phyloP scores from a whole-genome alignment of 169 alveolate genomes.

The Plasmodium relictum region DNA sequence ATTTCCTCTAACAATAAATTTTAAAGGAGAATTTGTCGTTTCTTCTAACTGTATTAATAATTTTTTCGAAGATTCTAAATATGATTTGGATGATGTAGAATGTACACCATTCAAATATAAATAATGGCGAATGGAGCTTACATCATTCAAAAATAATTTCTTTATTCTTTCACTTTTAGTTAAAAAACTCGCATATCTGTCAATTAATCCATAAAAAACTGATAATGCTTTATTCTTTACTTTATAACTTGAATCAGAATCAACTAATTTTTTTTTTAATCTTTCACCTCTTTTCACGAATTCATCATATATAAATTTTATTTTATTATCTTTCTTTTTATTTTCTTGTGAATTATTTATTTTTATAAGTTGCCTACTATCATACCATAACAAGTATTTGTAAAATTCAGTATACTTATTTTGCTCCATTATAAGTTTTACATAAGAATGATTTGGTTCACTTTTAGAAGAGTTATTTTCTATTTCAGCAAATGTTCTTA shows the following conservation, averaged over 20 bases:
- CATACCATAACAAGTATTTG: slow-evolving; percentile 63
- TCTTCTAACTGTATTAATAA: slow-evolving; percentile 22
- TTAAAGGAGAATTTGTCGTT: slow-evolving; percentile 19
- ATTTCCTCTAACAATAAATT: slow-evolving; percentile 69
- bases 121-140: slow-evolving; percentile 32
- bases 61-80: slow-evolving; percentile 39
- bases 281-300: slow-evolving; percentile 11
- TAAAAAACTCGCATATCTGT: slow-evolving; percentile 23
- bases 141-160: slow-evolving; percentile 23
- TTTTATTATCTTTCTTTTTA: neutral
- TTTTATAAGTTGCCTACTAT: slow-evolving; percentile 34
- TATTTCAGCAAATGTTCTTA: slow-evolving; percentile 52
- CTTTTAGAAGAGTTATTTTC: slow-evolving; percentile 13
- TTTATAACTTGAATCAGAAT: slow-evolving; percentile 24
- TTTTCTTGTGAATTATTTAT: neutral
- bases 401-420: slow-evolving; percentile 39
- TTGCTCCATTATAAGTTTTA: slow-evolving; percentile 54
- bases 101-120: slow-evolving; percentile 35
- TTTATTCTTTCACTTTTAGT: slow-evolving; percentile 26
- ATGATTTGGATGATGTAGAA: slow-evolving; percentile 6
- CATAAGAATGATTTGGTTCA: slow-evolving; percentile 18
- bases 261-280: slow-evolving; percentile 30
- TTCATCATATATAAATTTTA: slow-evolving; percentile 38
- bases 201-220: slow-evolving; percentile 41
- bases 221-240: slow-evolving; percentile 35